These are phyloP conservation scores for Arthrobotrys iridis DNA, from an alignment of 2,329 filamentous ascomycete genomes.

Conservation along the genomic window DNA sequence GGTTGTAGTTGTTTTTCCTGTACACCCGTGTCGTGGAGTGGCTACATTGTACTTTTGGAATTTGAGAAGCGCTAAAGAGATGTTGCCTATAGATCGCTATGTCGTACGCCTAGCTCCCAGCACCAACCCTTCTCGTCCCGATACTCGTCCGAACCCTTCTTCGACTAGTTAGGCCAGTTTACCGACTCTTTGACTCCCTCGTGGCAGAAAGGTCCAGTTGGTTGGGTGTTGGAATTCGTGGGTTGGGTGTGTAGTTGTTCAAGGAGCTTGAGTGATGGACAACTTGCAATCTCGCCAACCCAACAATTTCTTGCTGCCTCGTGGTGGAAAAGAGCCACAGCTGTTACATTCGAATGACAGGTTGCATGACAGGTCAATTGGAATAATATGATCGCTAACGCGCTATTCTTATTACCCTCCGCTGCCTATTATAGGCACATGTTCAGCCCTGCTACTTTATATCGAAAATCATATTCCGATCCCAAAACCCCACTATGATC, in stretches of 20 bases:
- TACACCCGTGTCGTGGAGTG: constrained; percentile 7
- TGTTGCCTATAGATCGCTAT: constrained; percentile 19
- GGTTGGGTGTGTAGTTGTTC: constrained; percentile 31
- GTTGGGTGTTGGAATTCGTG: background rate
- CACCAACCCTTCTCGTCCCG: constrained; percentile 12
- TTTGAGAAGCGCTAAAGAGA: background rate
- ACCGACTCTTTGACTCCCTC: constrained; percentile 1
- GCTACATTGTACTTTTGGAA: constrained; percentile 21
- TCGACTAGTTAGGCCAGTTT: background rate
- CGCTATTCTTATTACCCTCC: background rate
- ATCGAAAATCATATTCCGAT: constrained; percentile 10
- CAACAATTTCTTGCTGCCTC: constrained; percentile 6
- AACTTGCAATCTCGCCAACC: constrained; percentile 40
- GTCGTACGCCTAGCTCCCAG: constrained; percentile 30
- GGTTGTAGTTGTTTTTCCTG: background rate
- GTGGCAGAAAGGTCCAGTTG: constrained; percentile 5
- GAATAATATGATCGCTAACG: background rate
- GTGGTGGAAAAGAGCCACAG: background rate
- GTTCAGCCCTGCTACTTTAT: background rate
- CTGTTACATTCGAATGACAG: background rate
- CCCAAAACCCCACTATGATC: background rate
- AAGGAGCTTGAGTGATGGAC: constrained; percentile 18
- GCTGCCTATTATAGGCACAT: constrained; percentile 19
- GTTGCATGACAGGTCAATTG: background rate
- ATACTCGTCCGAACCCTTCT: background rate